Percentiles rank a stretch among this genome's conserved stretches.
These are phyloP conservation scores for Penicillium paneum DNA, from an alignment of 2,329 filamentous ascomycete genomes.

Conservation along the genomic window DNA sequence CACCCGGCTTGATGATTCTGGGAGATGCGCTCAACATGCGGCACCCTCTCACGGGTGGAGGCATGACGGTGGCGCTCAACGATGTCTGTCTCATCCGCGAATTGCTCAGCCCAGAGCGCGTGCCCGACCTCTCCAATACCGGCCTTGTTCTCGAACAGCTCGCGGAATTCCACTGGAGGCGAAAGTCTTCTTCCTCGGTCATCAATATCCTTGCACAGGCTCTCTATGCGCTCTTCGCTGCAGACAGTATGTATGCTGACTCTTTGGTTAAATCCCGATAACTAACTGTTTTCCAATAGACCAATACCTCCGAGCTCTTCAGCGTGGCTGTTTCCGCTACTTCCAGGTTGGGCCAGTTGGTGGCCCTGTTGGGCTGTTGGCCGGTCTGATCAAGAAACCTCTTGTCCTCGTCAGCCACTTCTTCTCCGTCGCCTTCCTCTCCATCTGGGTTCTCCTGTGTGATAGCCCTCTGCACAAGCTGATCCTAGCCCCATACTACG, in stretches of 20 bases:
- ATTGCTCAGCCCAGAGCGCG: slow-evolving; percentile 65
- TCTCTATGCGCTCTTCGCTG: slow-evolving; percentile 86
- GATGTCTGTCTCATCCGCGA: slow-evolving; percentile 77
- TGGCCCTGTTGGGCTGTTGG: slow-evolving; percentile 77
- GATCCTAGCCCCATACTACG: slow-evolving; percentile 64
- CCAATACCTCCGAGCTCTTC: slow-evolving; percentile 71
- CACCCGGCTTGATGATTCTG: slow-evolving; percentile 72
- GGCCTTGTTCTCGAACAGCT: slow-evolving; percentile 65
- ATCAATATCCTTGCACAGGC: slow-evolving; percentile 98
- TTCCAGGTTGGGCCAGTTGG: slow-evolving; percentile 73
- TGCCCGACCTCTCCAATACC: slow-evolving; percentile 69
- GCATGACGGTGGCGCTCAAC: slow-evolving; percentile 97
- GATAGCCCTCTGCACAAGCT: slow-evolving; percentile 53
- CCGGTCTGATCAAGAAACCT: slow-evolving; percentile 74
- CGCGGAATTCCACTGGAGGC: slow-evolving; percentile 75
- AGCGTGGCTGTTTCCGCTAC: slow-evolving; percentile 88
- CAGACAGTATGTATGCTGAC: slow-evolving; percentile 53
- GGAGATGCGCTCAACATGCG: slow-evolving; percentile 99
- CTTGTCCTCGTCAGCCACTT: slow-evolving; percentile 84
- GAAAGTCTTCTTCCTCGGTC: slow-evolving; percentile 77
- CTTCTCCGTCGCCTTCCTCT: slow-evolving; percentile 85
- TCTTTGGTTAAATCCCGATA: not conserved
- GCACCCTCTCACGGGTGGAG: slow-evolving; percentile 93
- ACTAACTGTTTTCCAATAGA: slow-evolving; percentile 41
- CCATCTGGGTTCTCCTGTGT: slow-evolving; percentile 68